phyloP scores from a whole-genome alignment of 345 rosid species.

The Adansonia digitata region DNA sequence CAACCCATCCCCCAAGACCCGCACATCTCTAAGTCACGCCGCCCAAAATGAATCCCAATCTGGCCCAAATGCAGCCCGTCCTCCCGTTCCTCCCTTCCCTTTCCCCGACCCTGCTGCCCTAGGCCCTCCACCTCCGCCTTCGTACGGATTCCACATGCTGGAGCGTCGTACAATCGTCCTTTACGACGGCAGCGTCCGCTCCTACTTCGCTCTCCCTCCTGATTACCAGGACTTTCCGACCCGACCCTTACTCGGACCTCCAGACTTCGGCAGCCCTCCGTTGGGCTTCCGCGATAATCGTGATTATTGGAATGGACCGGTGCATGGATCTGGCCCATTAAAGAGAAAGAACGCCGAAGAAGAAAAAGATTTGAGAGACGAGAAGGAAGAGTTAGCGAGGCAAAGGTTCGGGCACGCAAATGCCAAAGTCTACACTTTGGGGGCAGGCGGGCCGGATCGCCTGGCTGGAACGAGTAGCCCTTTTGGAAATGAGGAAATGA shows the following conservation, averaged over 20 bases:
- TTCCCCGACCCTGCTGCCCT: conserved; percentile 52
- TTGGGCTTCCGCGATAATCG: conserved; percentile 47
- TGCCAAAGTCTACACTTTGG: conserved; percentile 28
- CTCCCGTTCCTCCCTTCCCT: conserved; percentile 21
- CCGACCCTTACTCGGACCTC: conserved; percentile 12
- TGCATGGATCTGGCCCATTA: conserved; percentile 18
- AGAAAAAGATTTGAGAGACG: conserved; percentile 34
- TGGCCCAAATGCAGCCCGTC: no score
- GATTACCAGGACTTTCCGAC: conserved; percentile 71
- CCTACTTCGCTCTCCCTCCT: conserved; percentile 93
- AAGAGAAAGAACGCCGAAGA: conserved; percentile 66
- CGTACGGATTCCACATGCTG: conserved; percentile 92
- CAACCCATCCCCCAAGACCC: conserved; percentile 30
- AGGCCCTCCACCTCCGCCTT: conserved; percentile 70
- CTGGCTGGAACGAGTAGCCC: conserved; percentile 37
- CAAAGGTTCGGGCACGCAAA: conserved; percentile 41
- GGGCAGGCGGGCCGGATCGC: conserved; percentile 11
- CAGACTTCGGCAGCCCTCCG: conserved; percentile 24
- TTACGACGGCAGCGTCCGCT: conserved; percentile 84
- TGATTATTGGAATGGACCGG: conserved; percentile 27
- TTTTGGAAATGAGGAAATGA: conserved; percentile 36
- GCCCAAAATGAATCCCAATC: no score
- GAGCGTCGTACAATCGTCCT: conserved; percentile 81
- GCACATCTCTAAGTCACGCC: conserved; percentile 26
- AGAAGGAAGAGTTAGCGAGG: conserved; percentile 32